phyloP scores from a whole-genome alignment of 2,329 filamentous ascomycete species.

The Colletotrichum sansevieriae region DNA sequence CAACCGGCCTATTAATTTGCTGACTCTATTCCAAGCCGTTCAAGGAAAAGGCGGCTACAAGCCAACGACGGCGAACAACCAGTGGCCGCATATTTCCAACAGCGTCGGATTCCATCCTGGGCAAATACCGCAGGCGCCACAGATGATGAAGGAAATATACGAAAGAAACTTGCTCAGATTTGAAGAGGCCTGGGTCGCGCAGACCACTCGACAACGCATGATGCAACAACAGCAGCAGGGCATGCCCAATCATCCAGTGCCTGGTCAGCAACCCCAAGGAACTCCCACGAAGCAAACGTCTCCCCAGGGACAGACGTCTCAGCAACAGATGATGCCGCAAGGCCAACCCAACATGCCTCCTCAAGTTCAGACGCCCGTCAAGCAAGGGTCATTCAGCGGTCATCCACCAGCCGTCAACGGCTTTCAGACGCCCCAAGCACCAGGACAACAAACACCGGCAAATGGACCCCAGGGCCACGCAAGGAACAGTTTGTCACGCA shows the following conservation, averaged over 20 bases:
- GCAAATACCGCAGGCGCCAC: constrained; percentile 75
- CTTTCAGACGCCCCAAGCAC: constrained; percentile 59
- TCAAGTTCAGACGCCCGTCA: constrained; percentile 56
- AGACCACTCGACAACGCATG: constrained; percentile 67
- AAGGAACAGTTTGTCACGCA: constrained; percentile 66
- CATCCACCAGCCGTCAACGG: constrained; percentile 61
- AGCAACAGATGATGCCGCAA: constrained; percentile 53
- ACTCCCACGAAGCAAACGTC: constrained; percentile 61
- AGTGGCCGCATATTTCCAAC: constrained; percentile 81
- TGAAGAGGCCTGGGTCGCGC: constrained; percentile 75
- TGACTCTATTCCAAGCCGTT: constrained; percentile 83
- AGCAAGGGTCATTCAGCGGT: constrained; percentile 62
- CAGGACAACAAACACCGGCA: constrained; percentile 59
- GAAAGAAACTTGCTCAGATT: constrained; percentile 82
- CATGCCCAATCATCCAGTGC: constrained; percentile 50
- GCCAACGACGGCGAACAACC: constrained; percentile 75
- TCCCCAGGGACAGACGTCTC: constrained; percentile 46
- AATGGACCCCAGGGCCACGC: constrained; percentile 58
- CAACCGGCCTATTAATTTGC: constrained; percentile 79
- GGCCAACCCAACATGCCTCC: constrained; percentile 52
- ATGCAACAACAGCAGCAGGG: constrained; percentile 57
- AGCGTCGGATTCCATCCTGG: constrained; percentile 71
- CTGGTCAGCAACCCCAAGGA: constrained; percentile 47
- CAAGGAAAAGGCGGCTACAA: constrained; percentile 82
- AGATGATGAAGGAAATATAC: constrained; percentile 80